Evolutionary conservation across 2,329 filamentous ascomycete species (phyloP).

Genomic region (Aspergillus chevalieri): DNA sequence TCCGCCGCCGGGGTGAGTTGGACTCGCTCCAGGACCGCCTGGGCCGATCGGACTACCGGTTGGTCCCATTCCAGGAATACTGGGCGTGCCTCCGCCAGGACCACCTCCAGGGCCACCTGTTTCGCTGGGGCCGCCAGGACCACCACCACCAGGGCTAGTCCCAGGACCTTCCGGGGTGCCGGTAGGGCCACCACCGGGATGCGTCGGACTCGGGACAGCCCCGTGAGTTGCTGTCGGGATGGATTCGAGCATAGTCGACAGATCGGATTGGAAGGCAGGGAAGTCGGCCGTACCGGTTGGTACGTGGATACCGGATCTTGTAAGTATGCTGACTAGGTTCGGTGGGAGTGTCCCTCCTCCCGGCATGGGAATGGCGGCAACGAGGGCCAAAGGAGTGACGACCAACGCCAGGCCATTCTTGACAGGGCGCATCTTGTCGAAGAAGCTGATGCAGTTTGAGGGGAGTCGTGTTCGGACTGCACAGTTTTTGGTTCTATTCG

Average conservation of each 20-base stretch:
- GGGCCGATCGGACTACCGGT: too few relatives aligned
- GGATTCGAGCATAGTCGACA: not conserved
- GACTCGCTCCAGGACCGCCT: not conserved
- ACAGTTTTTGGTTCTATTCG: not conserved
- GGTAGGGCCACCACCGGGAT: not conserved
- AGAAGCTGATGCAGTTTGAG: not conserved
- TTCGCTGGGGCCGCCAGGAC: too few relatives aligned
- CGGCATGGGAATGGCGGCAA: slow-evolving; percentile 4
- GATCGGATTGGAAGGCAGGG: not conserved
- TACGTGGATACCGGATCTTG: not conserved
- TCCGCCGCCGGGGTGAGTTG: too few relatives aligned
- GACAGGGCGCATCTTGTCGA: slow-evolving; percentile 12
- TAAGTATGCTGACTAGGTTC: not conserved
- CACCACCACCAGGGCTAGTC: not conserved
- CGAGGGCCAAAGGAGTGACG: slow-evolving; percentile 11
- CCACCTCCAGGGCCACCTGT: not conserved
- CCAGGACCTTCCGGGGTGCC: not conserved
- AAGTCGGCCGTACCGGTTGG: not conserved
- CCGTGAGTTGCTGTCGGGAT: not conserved
- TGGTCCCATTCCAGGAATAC: too few relatives aligned
- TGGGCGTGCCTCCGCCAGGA: not conserved
- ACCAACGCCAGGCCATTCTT: slow-evolving; percentile 12
- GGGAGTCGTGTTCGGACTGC: not conserved
- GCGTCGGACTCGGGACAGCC: slow-evolving; percentile 4
- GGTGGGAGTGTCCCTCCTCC: not conserved